A percentile compares a stretch with the other conserved stretches of the same genome.
phyloP scores from a whole-genome alignment of 1,284 basidiomycete genomes.

The Sanghuangporus weigelae region DNA sequence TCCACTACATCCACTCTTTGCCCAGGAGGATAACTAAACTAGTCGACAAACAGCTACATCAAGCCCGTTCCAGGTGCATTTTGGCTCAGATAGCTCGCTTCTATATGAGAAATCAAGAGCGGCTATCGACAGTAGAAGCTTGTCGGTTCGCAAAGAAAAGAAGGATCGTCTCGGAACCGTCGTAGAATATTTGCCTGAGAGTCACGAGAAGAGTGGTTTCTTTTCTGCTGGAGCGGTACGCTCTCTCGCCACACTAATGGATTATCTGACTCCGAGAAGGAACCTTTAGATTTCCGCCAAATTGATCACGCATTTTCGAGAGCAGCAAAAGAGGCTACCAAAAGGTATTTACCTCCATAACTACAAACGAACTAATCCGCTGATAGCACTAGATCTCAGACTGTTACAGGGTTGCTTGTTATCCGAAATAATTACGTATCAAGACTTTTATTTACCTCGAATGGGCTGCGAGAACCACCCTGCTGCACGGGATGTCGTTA shows the following conservation, averaged over 20 bases:
- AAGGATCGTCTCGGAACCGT: constrained; percentile 47
- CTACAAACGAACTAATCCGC: constrained; percentile 15
- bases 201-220: constrained; percentile 27
- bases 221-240: constrained; percentile 28
- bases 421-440: constrained; percentile 57
- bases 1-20: constrained; percentile 21
- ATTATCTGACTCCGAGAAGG: constrained; percentile 3
- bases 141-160: constrained; percentile 42
- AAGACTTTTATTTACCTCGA: constrained; percentile 71
- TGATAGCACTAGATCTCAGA: constrained; percentile 38
- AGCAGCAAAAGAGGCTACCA: constrained; percentile 46
- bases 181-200: constrained; percentile 45
- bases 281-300: constrained; percentile 53
- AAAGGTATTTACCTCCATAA: constrained; percentile 37
- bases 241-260: neutral
- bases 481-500: constrained; percentile 56
- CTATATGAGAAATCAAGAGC: constrained; percentile 44
- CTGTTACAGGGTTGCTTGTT: constrained; percentile 62
- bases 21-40: constrained; percentile 24
- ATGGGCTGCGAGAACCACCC: constrained; percentile 49
- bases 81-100: constrained; percentile 46
- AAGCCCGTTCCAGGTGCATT: constrained; percentile 60
- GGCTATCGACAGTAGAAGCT: constrained; percentile 44
- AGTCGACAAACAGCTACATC: constrained; percentile 23
- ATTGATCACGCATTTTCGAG: constrained; percentile 49